Percentiles rank a stretch among this genome's conserved stretches.
Conservation (phyloP, 148 eudicot genomes). For the Oxyria digyna region DNA sequence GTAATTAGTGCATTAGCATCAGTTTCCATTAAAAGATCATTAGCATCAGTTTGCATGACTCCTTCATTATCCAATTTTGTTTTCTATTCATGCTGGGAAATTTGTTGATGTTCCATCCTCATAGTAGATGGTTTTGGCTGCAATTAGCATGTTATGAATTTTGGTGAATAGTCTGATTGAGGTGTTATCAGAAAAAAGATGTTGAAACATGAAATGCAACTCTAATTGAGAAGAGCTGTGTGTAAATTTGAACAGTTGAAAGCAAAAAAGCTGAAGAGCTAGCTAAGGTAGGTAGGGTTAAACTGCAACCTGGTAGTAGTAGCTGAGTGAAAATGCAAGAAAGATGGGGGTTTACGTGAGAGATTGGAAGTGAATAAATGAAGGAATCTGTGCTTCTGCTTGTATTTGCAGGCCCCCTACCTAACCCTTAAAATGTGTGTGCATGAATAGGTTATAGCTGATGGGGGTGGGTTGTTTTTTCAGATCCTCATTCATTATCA, state of each 20-base stretch:
- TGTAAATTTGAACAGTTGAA: neutral
- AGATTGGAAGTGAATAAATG: neutral
- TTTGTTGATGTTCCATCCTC: no score
- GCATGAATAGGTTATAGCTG: neutral
- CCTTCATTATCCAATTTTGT: no score
- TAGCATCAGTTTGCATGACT: no score
- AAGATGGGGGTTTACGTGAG: neutral
- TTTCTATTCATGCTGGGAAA: no score
- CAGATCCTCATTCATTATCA: neutral
- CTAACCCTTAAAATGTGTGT: neutral
- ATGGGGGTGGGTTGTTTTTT: neutral
- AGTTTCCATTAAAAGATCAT: no score
- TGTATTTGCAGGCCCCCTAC: conserved; percentile 8
- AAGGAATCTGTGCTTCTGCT: neutral
- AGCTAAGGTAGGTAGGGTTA: neutral
- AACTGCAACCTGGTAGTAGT: neutral
- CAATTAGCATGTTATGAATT: no score
- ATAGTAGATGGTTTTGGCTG: neutral
- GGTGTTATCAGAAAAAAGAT: neutral
- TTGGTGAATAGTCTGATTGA: no score
- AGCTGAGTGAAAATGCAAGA: neutral
- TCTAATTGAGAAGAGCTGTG: neutral
- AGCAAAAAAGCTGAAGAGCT: neutral
- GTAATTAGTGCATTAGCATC: no score
- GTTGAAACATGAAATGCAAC: neutral